Conservation (phyloP, 106 monocot species). For the Acanthochlamys bracteata region DNA sequence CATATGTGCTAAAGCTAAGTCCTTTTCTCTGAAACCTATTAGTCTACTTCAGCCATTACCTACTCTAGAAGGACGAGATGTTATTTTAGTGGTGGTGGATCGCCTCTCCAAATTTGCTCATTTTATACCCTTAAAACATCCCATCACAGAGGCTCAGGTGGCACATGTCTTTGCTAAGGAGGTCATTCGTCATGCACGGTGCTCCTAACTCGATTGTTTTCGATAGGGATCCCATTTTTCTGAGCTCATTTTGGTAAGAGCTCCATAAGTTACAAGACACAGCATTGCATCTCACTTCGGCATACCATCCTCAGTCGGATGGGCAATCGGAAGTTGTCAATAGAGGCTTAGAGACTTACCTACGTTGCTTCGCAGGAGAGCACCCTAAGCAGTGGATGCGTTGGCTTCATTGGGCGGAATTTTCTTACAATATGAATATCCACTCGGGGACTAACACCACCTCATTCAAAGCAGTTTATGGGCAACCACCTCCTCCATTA, state of each 20-base stretch:
- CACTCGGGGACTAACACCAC: not conserved
- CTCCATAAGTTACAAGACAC: not conserved
- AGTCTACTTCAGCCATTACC: slow-evolving; percentile 7
- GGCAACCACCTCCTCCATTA: not conserved
- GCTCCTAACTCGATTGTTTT: not conserved
- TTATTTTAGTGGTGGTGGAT: slow-evolving; percentile 5
- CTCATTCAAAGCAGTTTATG: not conserved
- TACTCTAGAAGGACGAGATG: not conserved
- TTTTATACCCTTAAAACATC: not conserved
- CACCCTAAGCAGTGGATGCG: too few species aligned
- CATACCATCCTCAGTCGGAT: not conserved
- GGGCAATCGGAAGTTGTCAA: not conserved
- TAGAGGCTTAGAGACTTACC: too few species aligned
- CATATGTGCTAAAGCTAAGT: not conserved
- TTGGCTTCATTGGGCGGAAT: not conserved
- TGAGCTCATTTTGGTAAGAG: not conserved
- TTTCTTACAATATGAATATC: not conserved
- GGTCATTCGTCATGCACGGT: not conserved
- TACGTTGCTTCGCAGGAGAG: not conserved
- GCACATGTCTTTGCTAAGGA: not conserved
- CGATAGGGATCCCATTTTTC: not conserved
- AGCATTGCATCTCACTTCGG: not conserved
- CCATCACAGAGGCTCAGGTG: not conserved
- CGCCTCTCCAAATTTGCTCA: not conserved
- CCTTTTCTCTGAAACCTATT: not conserved